These are phyloP conservation scores for Fusarium paranaense DNA, from an alignment of 2,329 filamentous ascomycete species.

Conservation along the genomic window DNA sequence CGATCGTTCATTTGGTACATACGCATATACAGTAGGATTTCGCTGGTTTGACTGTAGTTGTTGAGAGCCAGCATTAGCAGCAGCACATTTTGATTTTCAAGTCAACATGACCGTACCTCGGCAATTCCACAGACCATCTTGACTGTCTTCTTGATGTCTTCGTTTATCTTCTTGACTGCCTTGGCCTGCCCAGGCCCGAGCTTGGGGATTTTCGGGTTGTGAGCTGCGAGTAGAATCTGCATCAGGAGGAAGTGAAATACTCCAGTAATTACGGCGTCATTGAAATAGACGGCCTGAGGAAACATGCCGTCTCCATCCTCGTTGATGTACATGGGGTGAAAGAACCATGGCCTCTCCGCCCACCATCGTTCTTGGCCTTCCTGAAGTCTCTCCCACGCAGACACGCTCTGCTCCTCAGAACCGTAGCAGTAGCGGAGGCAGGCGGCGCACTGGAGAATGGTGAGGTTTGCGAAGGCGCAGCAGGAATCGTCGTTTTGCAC, in stretches of 20 bases:
- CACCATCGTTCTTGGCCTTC: slow-evolving; percentile 45
- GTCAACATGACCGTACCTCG: slow-evolving; percentile 28
- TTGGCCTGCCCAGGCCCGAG: slow-evolving; percentile 42
- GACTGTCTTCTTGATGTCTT: slow-evolving; percentile 45
- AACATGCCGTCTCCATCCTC: slow-evolving; percentile 21
- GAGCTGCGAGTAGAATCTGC: slow-evolving; percentile 43
- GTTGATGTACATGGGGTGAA: slow-evolving; percentile 42
- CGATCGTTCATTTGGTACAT: not conserved
- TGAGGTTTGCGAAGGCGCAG: slow-evolving; percentile 43
- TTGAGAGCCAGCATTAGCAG: not conserved
- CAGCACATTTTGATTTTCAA: no score
- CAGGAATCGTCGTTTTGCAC: slow-evolving; percentile 40
- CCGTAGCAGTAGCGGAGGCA: slow-evolving; percentile 47
- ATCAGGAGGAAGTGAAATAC: slow-evolving; percentile 45
- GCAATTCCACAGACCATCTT: slow-evolving; percentile 45
- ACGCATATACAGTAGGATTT: slow-evolving; percentile 38
- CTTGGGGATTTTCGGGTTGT: slow-evolving; percentile 44
- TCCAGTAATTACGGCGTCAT: slow-evolving; percentile 45
- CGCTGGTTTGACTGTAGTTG: slow-evolving; percentile 37
- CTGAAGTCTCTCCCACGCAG: slow-evolving; percentile 35
- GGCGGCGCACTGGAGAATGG: slow-evolving; percentile 44
- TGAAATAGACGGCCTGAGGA: slow-evolving; percentile 42
- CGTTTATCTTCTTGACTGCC: slow-evolving; percentile 40
- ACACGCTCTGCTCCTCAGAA: slow-evolving; percentile 40
- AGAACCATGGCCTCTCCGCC: slow-evolving; percentile 45